Evolutionary conservation across 768 basidiomycete species (phyloP).

Genomic region (Amanita pseudoporphyria): DNA sequence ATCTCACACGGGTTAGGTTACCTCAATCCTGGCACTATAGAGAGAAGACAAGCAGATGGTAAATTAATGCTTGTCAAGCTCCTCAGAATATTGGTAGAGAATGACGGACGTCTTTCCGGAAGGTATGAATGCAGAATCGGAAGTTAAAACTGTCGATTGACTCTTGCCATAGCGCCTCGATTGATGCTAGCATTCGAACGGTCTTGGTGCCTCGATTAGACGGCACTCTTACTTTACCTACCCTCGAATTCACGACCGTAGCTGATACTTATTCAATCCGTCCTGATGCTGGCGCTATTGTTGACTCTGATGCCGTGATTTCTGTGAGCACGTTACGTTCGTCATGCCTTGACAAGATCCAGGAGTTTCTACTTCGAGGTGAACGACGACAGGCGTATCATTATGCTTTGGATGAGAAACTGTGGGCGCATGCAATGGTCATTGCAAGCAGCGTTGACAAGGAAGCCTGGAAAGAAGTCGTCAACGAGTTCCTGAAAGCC

Average conservation of each 20-base stretch:
- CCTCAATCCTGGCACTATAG: constrained; percentile 37
- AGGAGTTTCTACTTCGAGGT: constrained; percentile 72
- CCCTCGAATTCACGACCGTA: constrained; percentile 21
- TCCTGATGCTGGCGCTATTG: not conserved
- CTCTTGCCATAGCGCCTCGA: constrained; percentile 33
- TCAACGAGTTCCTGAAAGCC: constrained; percentile 70
- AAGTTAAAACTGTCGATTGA: not conserved
- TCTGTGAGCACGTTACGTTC: constrained; percentile 49
- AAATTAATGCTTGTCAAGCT: constrained; percentile 67
- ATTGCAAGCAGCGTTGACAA: constrained; percentile 91
- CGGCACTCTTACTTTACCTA: constrained; percentile 14
- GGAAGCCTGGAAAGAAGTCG: constrained; percentile 88
- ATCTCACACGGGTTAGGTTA: constrained; percentile 71
- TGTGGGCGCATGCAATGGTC: constrained; percentile 96
- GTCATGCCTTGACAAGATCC: constrained; percentile 66
- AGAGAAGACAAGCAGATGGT: constrained; percentile 59
- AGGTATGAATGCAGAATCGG: constrained; percentile 38
- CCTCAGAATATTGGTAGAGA: constrained; percentile 73
- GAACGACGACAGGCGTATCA: constrained; percentile 81
- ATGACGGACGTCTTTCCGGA: constrained; percentile 82
- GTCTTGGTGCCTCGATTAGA: constrained; percentile 56
- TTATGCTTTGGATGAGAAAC: constrained; percentile 77
- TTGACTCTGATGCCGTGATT: constrained; percentile 34
- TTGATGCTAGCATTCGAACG: constrained; percentile 68
- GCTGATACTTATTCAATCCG: constrained; percentile 19